These are phyloP conservation scores for Amanita jacksonii DNA, from an alignment of 768 basidiomycete species.

Conservation along the genomic window DNA sequence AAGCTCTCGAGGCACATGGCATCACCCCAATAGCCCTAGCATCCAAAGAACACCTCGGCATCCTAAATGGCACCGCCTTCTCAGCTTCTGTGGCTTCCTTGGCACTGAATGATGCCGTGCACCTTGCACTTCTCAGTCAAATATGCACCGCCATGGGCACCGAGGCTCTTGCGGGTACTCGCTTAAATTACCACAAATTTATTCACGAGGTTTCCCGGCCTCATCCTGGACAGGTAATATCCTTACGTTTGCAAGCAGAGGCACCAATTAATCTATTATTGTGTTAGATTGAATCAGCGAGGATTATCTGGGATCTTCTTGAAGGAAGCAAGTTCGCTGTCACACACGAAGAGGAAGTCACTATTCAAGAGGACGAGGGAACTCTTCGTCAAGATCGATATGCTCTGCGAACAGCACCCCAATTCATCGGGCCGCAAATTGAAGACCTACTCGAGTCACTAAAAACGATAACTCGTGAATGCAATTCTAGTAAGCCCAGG, in stretches of 20 bases:
- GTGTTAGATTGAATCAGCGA: conserved; percentile 56
- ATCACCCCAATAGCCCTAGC: conserved; percentile 58
- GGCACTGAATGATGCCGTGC: conserved; percentile 63
- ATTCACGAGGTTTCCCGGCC: conserved; percentile 69
- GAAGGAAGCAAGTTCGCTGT: conserved; percentile 59
- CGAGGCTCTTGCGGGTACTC: conserved; percentile 70
- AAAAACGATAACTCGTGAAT: conserved; percentile 58
- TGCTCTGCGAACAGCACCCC: conserved; percentile 64
- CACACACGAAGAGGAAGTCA: conserved; percentile 62
- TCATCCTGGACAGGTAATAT: conserved; percentile 63
- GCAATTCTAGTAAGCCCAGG: conserved; percentile 63
- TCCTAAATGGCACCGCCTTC: conserved; percentile 82
- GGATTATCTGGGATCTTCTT: conserved; percentile 58
- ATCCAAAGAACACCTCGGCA: conserved; percentile 73
- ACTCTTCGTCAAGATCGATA: conserved; percentile 75
- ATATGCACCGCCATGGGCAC: conserved; percentile 76
- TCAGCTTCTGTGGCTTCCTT: conserved; percentile 72
- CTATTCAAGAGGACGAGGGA: conserved; percentile 63
- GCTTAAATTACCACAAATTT: conserved; percentile 68
- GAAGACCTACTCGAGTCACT: conserved; percentile 66
- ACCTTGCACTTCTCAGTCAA: conserved; percentile 56
- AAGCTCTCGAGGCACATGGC: conserved; percentile 50
- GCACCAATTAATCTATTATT: background rate
- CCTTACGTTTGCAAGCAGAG: background rate
- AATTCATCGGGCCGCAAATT: conserved; percentile 81